Evolutionary conservation across 2,329 filamentous ascomycete genomes (phyloP).

Genomic region (Eutypa lata): DNA sequence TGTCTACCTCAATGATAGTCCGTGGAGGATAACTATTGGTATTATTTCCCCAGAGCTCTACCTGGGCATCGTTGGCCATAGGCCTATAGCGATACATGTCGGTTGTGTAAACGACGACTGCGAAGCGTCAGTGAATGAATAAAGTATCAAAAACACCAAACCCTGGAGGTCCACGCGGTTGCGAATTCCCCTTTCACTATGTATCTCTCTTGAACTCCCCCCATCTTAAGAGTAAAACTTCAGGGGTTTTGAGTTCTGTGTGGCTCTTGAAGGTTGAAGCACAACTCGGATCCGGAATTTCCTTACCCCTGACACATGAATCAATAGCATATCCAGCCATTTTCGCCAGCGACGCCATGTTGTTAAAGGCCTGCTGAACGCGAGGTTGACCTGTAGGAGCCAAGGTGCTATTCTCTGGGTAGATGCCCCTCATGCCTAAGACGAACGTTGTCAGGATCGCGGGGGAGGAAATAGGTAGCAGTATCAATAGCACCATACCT

Average conservation of each 20-base stretch:
- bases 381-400: constrained; percentile 24
- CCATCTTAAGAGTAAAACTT: no score
- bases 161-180: no score
- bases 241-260: no score
- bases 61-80: constrained; percentile 28
- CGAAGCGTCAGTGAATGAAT: no score
- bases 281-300: no score
- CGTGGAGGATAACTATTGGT: constrained; percentile 26
- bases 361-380: constrained; percentile 29
- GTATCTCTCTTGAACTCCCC: no score
- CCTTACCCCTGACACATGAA: constrained; percentile 9
- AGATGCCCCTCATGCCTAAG: constrained; percentile 31
- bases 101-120: constrained; percentile 28
- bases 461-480: background rate
- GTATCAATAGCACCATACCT: constrained; percentile 8
- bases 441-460: background rate
- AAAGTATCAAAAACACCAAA: no score
- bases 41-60: constrained; percentile 28
- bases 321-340: constrained; percentile 23
- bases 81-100: constrained; percentile 33
- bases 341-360: constrained; percentile 28
- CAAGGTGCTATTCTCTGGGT: constrained; percentile 26
- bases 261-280: no score
- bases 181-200: no score
- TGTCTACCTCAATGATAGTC: constrained; percentile 29